Conservation (phyloP, 345 rosid genomes). For the Pelargonium nanum region DNA sequence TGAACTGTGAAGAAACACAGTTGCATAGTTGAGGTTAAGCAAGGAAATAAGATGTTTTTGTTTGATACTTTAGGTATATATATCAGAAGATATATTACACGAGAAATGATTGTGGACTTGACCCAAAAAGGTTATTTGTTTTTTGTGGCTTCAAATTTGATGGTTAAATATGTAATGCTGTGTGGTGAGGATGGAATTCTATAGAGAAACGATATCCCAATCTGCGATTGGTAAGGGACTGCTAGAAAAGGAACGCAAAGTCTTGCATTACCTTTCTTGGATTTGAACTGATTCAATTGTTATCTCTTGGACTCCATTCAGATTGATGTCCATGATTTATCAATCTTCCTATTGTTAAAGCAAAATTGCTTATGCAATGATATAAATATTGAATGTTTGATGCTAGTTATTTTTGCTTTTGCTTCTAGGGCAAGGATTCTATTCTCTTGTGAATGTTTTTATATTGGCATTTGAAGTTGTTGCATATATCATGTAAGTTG, state of each 20-base stretch:
- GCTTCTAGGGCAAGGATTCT: too few relatives aligned
- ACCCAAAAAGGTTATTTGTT: not conserved
- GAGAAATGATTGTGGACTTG: not conserved
- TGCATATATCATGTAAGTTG: too few relatives aligned
- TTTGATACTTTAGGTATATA: too few relatives aligned
- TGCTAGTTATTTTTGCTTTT: too few relatives aligned
- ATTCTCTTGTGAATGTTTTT: too few relatives aligned
- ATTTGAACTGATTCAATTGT: not conserved
- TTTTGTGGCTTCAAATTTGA: not conserved
- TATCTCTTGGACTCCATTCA: not conserved
- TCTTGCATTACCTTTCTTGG: not conserved
- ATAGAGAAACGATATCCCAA: not conserved
- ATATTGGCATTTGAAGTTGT: too few relatives aligned
- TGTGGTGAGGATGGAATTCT: not conserved
- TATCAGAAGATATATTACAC: not conserved
- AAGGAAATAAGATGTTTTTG: not conserved
- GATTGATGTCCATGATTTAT: not conserved
- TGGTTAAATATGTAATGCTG: not conserved
- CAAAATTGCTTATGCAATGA: too few relatives aligned
- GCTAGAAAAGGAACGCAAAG: not conserved
- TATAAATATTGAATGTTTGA: too few relatives aligned
- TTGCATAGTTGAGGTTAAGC: not conserved
- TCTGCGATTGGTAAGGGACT: not conserved
- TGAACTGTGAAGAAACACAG: not conserved
- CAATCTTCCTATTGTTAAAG: not conserved